Evolutionary conservation across 495 filamentous ascomycete species (phyloP), one percentile per base, ranked within the genome.

Genomic region (Saxispiralis lemnorum): DNA sequence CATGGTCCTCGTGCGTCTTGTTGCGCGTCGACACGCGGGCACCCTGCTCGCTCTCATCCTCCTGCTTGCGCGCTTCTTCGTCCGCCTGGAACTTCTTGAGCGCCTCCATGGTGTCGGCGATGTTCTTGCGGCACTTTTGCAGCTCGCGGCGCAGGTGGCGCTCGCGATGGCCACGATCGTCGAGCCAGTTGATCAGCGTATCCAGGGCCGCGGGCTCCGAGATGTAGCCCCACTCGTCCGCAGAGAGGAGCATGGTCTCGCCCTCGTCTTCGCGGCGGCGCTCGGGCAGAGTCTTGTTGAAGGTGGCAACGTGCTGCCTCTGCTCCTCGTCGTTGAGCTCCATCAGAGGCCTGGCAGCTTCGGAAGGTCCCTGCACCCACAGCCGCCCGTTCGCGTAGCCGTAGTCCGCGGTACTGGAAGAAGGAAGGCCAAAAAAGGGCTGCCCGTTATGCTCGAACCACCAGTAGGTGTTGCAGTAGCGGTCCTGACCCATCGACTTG

Each of bases 361-460:
- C 81, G 58, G 93, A 83, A 0, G 89, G 89, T 0, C 89, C 89
- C 59, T 97, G 89, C 19, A 97, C 77, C 89, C 89, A 97, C 33
- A 97, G 63, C 42, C 85, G 81, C 7, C 83, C 89, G 57, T 96
- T 97, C 10, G 92, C 86, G 55, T 95, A 97, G 10, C 71, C 73
- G 15, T 87, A 83, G 32, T 77, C 67, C 1, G 85, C 78, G 3
- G 86, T 96, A 5, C 86, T 95, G 62, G 83, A 89, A 48, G 72
- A 68, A 0, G 86, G 88, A 45, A 94, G 66, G 1, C 92, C 92
- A 37, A 67, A 84, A 56, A 83, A 94, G 1, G 89, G 92, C 89
- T 96, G 95, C 20, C 86, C 89, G 56, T 96, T 97, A 31, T 87
- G 80, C 62, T 97, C 89, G 57, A 95, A 93, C 88, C 88, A 97